These are phyloP conservation scores for Combretum micranthum DNA, from an alignment of 345 rosid species.

Conservation along the genomic window DNA sequence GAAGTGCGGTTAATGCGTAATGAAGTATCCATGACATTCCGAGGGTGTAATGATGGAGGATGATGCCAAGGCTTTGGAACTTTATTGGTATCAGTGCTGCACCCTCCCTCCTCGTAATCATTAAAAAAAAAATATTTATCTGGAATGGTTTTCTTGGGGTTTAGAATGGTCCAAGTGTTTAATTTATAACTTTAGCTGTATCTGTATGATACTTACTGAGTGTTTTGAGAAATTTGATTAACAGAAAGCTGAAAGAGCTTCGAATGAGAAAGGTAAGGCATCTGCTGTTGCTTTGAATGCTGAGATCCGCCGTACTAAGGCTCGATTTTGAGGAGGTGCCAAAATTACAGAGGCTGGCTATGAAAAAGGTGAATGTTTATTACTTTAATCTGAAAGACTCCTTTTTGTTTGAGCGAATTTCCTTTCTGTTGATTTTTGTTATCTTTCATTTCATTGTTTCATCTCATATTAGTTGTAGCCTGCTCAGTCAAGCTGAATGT, in stretches of 20 bases:
- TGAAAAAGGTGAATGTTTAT: constrained; percentile 55
- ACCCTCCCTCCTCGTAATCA: too few species aligned
- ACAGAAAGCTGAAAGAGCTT: constrained; percentile 74
- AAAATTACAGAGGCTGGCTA: constrained; percentile 85
- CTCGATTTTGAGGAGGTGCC: constrained; percentile 88
- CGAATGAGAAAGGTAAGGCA: constrained; percentile 70
- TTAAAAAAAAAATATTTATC: too few species aligned
- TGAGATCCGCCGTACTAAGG: constrained; percentile 93
- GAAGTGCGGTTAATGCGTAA: too few species aligned
- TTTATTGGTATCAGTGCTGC: too few species aligned
- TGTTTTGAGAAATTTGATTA: background rate
- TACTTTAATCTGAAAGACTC: background rate
- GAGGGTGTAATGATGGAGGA: too few species aligned
- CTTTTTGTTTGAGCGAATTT: background rate
- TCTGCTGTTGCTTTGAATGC: constrained; percentile 91
- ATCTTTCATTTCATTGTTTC: background rate
- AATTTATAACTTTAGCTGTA: constrained; percentile 5
- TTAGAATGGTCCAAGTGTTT: too few species aligned
- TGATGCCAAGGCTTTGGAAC: too few species aligned
- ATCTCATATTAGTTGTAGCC: too few species aligned
- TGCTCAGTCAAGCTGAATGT: too few species aligned
- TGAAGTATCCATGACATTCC: too few species aligned
- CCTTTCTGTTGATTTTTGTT: background rate
- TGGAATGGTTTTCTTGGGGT: too few species aligned
- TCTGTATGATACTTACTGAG: constrained; percentile 1